phyloP scores from a whole-genome alignment of 2,329 filamentous ascomycete species.

The Exophiala sideris region DNA sequence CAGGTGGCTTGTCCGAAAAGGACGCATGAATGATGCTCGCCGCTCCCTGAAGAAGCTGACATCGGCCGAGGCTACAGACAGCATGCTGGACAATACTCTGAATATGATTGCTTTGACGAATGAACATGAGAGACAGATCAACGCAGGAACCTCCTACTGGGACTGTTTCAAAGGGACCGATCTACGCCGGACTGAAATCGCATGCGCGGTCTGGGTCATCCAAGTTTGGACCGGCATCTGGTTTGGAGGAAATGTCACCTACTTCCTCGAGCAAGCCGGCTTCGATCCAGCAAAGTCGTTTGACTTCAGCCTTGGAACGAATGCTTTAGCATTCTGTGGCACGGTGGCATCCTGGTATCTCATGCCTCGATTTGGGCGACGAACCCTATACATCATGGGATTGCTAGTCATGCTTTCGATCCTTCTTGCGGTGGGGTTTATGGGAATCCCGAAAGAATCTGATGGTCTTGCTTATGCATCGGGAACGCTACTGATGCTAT shows the following conservation, averaged over 20 bases:
- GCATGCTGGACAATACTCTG: slow-evolving; percentile 31
- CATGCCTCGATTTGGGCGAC: slow-evolving; percentile 38
- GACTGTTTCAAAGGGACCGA: slow-evolving; percentile 83
- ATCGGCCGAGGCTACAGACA: slow-evolving; percentile 20
- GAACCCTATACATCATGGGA: slow-evolving; percentile 37
- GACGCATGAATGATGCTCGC: slow-evolving; percentile 38
- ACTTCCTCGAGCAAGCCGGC: slow-evolving; percentile 38
- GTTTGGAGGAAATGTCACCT: slow-evolving; percentile 45
- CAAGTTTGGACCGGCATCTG: slow-evolving; percentile 59
- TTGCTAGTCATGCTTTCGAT: slow-evolving; percentile 31
- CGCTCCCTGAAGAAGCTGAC: slow-evolving; percentile 42
- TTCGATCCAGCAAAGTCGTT: slow-evolving; percentile 34
- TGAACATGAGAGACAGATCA: slow-evolving; percentile 26
- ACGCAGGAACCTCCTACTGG: slow-evolving; percentile 53
- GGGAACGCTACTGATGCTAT: slow-evolving; percentile 45
- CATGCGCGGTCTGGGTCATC: slow-evolving; percentile 61
- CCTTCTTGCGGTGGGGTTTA: slow-evolving; percentile 31
- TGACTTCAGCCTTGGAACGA: slow-evolving; percentile 56
- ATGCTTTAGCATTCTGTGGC: slow-evolving; percentile 56
- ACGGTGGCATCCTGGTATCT: slow-evolving; percentile 50
- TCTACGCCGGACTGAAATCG: slow-evolving; percentile 71
- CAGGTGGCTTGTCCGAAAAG: slow-evolving; percentile 46
- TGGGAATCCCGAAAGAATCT: slow-evolving; percentile 18
- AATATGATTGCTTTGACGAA: slow-evolving; percentile 40
- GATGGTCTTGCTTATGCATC: slow-evolving; percentile 15